These are phyloP conservation scores for Pisolithus microcarpus DNA, from an alignment of 768 basidiomycete genomes.

Conservation along the genomic window DNA sequence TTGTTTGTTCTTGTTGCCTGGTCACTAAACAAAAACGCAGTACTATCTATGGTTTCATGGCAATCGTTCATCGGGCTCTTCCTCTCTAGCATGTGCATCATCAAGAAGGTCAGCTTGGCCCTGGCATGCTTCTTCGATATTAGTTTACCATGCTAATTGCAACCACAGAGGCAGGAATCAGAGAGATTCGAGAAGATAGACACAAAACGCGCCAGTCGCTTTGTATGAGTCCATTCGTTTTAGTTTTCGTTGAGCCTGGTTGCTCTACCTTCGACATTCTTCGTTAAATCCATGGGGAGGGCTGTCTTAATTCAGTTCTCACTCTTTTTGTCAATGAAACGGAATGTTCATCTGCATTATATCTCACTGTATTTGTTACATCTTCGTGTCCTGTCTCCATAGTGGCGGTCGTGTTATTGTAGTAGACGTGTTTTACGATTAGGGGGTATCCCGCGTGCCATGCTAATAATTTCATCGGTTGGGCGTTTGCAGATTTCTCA, in stretches of 20 bases:
- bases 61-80: constrained; percentile 68
- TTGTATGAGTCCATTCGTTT: constrained; percentile 48
- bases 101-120: constrained; percentile 54
- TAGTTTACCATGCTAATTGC: constrained; percentile 4
- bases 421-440: too few species aligned
- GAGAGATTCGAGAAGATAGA: constrained; percentile 88
- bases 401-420: too few species aligned
- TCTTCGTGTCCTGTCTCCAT: too few species aligned
- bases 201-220: constrained; percentile 78
- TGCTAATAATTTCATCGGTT: too few species aligned
- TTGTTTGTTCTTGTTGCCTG: neutral
- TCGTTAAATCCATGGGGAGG: neutral
- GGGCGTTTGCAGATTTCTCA: too few species aligned
- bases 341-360: too few species aligned
- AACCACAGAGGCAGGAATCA: constrained; percentile 59
- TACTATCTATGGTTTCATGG: constrained; percentile 78
- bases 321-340: too few species aligned
- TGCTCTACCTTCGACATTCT: neutral
- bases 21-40: constrained; percentile 23
- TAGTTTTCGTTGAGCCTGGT: neutral
- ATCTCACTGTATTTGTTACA: too few species aligned
- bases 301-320: too few species aligned
- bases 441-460: too few species aligned
- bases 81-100: constrained; percentile 77
- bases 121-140: too few species aligned